Evolutionary conservation across 441 rosid species (phyloP).

Genomic region (Eruca vesicaria): DNA sequence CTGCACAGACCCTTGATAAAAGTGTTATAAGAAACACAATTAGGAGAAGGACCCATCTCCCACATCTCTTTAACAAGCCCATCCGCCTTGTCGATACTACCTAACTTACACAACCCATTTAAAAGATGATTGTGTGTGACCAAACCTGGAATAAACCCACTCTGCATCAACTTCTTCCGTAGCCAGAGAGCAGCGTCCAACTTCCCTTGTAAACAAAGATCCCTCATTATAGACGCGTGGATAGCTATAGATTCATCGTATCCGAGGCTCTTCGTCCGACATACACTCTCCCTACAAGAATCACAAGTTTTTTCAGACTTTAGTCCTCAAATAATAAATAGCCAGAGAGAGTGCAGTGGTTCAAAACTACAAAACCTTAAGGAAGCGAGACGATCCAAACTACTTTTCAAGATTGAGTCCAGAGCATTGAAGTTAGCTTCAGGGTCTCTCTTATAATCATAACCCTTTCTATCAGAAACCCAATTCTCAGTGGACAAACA

Average conservation of each 20-base stretch:
- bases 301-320: background rate
- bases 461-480: conserved; percentile 34
- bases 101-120: conserved; percentile 52
- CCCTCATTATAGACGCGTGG: conserved; percentile 40
- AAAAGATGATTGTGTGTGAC: conserved; percentile 63
- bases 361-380: conserved; percentile 43
- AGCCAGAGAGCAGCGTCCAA: conserved; percentile 60
- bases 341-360: background rate
- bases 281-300: conserved; percentile 54
- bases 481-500: conserved; percentile 30
- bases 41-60: conserved; percentile 64
- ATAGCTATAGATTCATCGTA: conserved; percentile 25
- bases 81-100: conserved; percentile 51
- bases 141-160: conserved; percentile 56
- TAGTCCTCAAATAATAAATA: background rate
- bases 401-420: conserved; percentile 59
- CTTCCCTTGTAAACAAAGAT: conserved; percentile 61
- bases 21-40: conserved; percentile 56
- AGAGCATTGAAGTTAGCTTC: conserved; percentile 47
- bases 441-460: conserved; percentile 39
- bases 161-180: conserved; percentile 48
- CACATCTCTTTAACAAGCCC: conserved; percentile 59
- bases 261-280: conserved; percentile 29
- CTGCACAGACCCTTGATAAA: conserved; percentile 58
- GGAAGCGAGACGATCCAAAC: conserved; percentile 59